Conservation (phyloP, 345 rosid genomes). For the Hibiscus trionum region DNA sequence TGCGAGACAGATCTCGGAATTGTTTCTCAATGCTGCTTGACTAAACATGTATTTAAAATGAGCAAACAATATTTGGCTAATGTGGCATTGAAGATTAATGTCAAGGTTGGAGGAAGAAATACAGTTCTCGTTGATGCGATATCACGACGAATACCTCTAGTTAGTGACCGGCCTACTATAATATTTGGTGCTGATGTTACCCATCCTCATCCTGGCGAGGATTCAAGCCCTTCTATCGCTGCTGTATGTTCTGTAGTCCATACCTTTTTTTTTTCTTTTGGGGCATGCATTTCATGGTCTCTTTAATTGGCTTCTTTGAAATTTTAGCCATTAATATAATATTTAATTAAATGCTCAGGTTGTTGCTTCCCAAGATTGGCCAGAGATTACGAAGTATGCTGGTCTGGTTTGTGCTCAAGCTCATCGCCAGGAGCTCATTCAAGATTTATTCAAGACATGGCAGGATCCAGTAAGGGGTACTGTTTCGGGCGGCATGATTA, state of each 20-base stretch:
- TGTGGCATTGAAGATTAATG: constrained; percentile 41
- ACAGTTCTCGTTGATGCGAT: constrained; percentile 94
- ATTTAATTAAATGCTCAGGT: constrained; percentile 36
- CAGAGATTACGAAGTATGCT: constrained; percentile 62
- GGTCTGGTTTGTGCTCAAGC: no score
- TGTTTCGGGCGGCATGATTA: constrained; percentile 43
- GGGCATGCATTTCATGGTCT: no score
- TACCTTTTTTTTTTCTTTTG: no score
- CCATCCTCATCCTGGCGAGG: constrained; percentile 99
- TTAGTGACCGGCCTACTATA: constrained; percentile 90
- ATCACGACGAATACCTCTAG: constrained; percentile 85
- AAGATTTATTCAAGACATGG: no score
- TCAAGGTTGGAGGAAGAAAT: constrained; percentile 97
- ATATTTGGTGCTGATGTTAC: constrained; percentile 99
- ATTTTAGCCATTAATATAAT: no score
- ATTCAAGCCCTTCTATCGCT: constrained; percentile 56
- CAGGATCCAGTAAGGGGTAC: no score
- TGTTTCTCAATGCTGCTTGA: constrained; percentile 95
- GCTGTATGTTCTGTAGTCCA: no score
- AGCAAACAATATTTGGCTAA: constrained; percentile 58
- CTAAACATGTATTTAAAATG: constrained; percentile 81
- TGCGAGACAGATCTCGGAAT: constrained; percentile 97
- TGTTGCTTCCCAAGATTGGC: constrained; percentile 99
- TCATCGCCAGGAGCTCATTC: no score
- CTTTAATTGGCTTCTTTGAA: no score